Conservation (phyloP, 2,329 filamentous ascomycete species). For the Pseudogymnoascus sp. region DNA sequence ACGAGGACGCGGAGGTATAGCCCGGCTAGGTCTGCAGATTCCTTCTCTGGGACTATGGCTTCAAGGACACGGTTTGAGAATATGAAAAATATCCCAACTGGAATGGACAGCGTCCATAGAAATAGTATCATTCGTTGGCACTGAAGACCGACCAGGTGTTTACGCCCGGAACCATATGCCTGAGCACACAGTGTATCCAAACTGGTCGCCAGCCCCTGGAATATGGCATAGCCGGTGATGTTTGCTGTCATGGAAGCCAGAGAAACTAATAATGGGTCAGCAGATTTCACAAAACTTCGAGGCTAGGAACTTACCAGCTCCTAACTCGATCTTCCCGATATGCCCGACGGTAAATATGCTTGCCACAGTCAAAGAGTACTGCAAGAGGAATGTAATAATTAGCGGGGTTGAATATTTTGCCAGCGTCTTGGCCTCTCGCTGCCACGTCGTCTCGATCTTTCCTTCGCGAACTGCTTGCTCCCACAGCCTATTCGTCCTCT, state of each 20-base stretch:
- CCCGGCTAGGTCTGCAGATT: constrained; percentile 65
- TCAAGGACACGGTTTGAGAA: constrained; percentile 59
- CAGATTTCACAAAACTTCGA: neutral
- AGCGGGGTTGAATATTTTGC: constrained; percentile 63
- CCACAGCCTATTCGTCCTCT: constrained; percentile 67
- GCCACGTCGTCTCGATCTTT: constrained; percentile 83
- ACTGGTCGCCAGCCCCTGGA: constrained; percentile 80
- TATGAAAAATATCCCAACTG: constrained; percentile 66
- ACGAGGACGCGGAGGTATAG: constrained; percentile 65
- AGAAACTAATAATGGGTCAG: constrained; percentile 37
- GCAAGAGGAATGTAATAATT: constrained; percentile 67
- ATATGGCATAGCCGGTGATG: constrained; percentile 69
- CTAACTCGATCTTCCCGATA: constrained; percentile 63
- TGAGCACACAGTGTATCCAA: constrained; percentile 90
- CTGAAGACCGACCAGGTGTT: constrained; percentile 78
- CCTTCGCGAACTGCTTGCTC: constrained; percentile 76
- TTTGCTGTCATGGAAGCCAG: constrained; percentile 72
- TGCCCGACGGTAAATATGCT: constrained; percentile 73
- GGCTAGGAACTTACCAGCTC: constrained; percentile 33
- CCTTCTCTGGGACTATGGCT: constrained; percentile 61
- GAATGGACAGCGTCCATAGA: constrained; percentile 63
- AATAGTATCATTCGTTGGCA: constrained; percentile 77
- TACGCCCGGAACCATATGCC: constrained; percentile 86
- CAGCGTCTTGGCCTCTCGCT: constrained; percentile 78
- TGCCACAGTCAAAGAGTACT: constrained; percentile 78